phyloP scores from a whole-genome alignment of 148 eudicot genomes.

The Rhododendron griersonianum region DNA sequence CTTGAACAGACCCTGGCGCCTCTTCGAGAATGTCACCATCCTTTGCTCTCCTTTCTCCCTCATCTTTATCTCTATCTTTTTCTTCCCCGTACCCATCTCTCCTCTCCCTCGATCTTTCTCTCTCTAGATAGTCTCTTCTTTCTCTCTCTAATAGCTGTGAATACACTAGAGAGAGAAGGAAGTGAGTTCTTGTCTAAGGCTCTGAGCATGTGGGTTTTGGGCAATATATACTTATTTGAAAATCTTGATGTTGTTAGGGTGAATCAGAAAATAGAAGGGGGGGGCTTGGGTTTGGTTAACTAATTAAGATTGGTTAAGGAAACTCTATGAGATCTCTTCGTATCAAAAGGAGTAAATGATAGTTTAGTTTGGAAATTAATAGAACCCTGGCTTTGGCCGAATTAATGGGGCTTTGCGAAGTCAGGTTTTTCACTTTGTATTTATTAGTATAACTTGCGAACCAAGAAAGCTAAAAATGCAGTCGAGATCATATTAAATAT shows the following conservation, averaged over 20 bases:
- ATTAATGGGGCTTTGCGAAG: no score
- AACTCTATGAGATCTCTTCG: not conserved
- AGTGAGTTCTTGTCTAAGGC: no score
- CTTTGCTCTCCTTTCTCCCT: not conserved
- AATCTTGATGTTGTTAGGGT: no score
- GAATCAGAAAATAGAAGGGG: not conserved
- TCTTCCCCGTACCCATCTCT: conserved; percentile 2
- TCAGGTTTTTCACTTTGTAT: no score
- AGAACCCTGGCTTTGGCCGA: no score
- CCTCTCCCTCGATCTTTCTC: not conserved
- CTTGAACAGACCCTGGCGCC: conserved; percentile 13
- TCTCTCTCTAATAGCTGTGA: not conserved
- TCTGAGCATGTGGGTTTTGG: not conserved
- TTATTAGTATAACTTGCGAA: not conserved
- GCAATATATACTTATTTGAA: not conserved
- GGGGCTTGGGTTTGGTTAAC: not conserved
- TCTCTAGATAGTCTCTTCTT: not conserved
- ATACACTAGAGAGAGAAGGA: not conserved
- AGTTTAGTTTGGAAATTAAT: no score
- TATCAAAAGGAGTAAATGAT: not conserved
- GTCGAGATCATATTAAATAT: no score
- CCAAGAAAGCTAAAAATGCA: not conserved
- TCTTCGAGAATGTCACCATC: conserved; percentile 12
- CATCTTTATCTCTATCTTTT: conserved; percentile 12
- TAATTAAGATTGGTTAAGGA: not conserved